Conservation (phyloP, 1,139 yeast genomes). For the Arxiozyma slooffiae region DNA sequence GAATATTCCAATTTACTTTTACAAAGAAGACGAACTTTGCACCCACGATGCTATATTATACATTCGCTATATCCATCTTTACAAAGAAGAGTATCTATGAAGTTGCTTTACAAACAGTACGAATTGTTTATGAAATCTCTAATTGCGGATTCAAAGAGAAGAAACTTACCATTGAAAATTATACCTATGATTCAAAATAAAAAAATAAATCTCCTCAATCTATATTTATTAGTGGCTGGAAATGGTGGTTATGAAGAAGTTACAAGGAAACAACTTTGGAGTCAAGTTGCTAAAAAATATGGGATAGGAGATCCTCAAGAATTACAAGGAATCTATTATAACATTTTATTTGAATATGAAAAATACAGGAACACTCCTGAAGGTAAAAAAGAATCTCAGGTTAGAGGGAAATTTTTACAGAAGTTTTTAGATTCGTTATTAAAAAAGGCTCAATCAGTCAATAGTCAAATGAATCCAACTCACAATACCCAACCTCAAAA, state of each 20-base stretch:
- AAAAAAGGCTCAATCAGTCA: slow-evolving; percentile 12
- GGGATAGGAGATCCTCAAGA: slow-evolving; percentile 44
- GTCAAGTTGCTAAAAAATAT: slow-evolving; percentile 40
- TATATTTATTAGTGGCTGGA: slow-evolving; percentile 61
- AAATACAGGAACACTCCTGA: slow-evolving; percentile 58
- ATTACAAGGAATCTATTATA: slow-evolving; percentile 51
- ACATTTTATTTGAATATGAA: slow-evolving; percentile 61
- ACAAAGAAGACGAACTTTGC: slow-evolving; percentile 6
- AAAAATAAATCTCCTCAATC: slow-evolving; percentile 55
- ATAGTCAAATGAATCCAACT: slow-evolving; percentile 6
- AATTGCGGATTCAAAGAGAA: slow-evolving; percentile 61
- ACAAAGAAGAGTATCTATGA: slow-evolving; percentile 32
- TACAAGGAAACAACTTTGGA: slow-evolving; percentile 43
- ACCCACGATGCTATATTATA: slow-evolving; percentile 16
- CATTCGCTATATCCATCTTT: slow-evolving; percentile 24
- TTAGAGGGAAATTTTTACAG: slow-evolving; percentile 39
- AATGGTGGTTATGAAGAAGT: slow-evolving; percentile 64
- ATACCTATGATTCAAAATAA: slow-evolving; percentile 57
- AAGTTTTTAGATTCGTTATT: slow-evolving; percentile 33
- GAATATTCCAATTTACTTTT: slow-evolving; percentile 4
- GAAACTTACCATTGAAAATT: slow-evolving; percentile 59
- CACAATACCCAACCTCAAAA: no score
- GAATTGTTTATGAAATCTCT: slow-evolving; percentile 55
- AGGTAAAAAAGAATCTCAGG: slow-evolving; percentile 53
- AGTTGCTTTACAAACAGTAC: slow-evolving; percentile 46